Evolutionary conservation across 305 asterid genomes (phyloP).

Genomic region (Fraxinus paxiana): DNA sequence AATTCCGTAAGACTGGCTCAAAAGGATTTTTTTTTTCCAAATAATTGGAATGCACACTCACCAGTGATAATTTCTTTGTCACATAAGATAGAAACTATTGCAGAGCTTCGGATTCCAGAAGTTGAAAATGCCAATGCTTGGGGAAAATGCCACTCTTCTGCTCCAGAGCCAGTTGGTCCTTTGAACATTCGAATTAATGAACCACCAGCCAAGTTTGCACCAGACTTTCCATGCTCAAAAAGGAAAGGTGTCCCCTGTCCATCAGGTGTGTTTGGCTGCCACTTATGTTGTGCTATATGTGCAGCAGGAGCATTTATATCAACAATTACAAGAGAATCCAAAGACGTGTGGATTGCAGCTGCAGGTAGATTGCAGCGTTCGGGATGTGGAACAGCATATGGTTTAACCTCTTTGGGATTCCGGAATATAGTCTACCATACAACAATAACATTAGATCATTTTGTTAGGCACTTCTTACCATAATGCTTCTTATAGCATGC

Average conservation of each 20-base stretch:
- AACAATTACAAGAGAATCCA: conserved; percentile 78
- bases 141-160: conserved; percentile 85
- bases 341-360: conserved; percentile 81
- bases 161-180: conserved; percentile 58
- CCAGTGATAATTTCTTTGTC: conserved; percentile 92
- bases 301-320: conserved; percentile 88
- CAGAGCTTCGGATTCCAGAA: conserved; percentile 72
- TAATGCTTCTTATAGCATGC: conserved; percentile 13
- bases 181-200: conserved; percentile 95
- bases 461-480: not conserved
- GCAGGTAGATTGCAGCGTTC: conserved; percentile 99
- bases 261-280: conserved; percentile 99
- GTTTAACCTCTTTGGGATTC: conserved; percentile 78
- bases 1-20: conserved; percentile 1
- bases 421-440: conserved; percentile 79
- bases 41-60: conserved; percentile 29
- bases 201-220: conserved; percentile 70
- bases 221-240: conserved; percentile 84
- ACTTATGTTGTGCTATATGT: conserved; percentile 87
- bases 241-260: conserved; percentile 96
- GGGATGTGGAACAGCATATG: conserved; percentile 72
- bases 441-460: conserved; percentile 25
- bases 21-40: not conserved
- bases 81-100: conserved; percentile 71
- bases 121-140: conserved; percentile 79